phyloP scores from a whole-genome alignment of 1,284 basidiomycete genomes.

The Cutaneotrichosporon dermatis region DNA sequence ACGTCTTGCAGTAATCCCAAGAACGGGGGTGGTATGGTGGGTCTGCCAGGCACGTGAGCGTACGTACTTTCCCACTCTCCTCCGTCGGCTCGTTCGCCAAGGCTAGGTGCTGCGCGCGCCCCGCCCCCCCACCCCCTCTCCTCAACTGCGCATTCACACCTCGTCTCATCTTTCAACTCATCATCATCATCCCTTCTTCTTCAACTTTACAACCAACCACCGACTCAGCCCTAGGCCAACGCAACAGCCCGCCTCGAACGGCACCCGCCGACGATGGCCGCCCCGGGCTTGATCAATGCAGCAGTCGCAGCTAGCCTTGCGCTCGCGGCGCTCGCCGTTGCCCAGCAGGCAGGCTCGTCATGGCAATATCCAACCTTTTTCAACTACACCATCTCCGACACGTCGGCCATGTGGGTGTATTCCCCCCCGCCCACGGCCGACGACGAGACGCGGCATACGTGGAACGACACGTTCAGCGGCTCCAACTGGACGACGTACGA shows the following conservation, averaged over 20 bases:
- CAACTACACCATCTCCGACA: slow-evolving; percentile 7
- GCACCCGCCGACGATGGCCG: neutral
- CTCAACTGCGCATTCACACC: too few relatives aligned
- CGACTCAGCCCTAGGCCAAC: too few relatives aligned
- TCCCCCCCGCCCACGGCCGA: neutral
- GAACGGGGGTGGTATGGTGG: too few relatives aligned
- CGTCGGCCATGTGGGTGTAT: slow-evolving; percentile 1
- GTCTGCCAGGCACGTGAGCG: too few relatives aligned
- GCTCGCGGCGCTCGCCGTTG: neutral
- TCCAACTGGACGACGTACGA: slow-evolving; percentile 4
- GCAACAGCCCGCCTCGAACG: neutral
- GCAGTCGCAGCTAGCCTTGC: neutral
- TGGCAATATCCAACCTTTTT: slow-evolving; percentile 4
- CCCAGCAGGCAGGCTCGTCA: slow-evolving; percentile 1
- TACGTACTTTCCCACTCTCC: too few relatives aligned
- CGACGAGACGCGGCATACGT: neutral
- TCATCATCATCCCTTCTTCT: too few relatives aligned
- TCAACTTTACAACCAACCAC: too few relatives aligned
- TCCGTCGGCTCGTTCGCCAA: too few relatives aligned
- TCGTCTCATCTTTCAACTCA: too few relatives aligned
- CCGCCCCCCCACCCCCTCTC: too few relatives aligned
- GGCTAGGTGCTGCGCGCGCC: too few relatives aligned
- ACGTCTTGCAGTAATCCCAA: too few relatives aligned
- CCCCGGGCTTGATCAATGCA: neutral
- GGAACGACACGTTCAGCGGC: slow-evolving; percentile 4